These are phyloP conservation scores for Atractiella rhizophila DNA, from an alignment of 768 basidiomycete species.

Conservation along the genomic window DNA sequence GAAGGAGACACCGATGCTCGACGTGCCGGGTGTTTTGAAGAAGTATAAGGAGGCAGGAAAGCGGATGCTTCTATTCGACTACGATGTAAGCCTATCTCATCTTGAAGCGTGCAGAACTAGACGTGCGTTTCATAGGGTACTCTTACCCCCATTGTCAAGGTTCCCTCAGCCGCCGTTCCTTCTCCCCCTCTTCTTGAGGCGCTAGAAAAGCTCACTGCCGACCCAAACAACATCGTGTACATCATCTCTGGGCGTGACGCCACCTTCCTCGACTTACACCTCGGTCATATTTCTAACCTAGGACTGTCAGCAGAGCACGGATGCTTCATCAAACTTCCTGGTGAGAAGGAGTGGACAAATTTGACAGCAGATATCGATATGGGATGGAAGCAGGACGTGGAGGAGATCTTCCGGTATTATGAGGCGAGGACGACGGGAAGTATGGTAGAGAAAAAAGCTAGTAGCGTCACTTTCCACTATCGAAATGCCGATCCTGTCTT, in stretches of 20 bases:
- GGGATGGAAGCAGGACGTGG: conserved; percentile 89
- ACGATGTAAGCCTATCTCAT: conserved; percentile 19
- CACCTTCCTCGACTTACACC: conserved; percentile 68
- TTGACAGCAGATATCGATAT: conserved; percentile 84
- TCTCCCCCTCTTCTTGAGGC: conserved; percentile 46
- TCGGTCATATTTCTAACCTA: conserved; percentile 54
- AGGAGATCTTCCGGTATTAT: conserved; percentile 62
- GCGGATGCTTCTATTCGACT: conserved; percentile 79
- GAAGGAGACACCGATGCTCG: conserved; percentile 59
- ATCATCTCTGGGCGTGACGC: conserved; percentile 93
- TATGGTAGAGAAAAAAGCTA: conserved; percentile 89
- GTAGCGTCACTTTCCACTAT: conserved; percentile 95
- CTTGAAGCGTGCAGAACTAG: background rate
- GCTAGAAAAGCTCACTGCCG: conserved; percentile 41
- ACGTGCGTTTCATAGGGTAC: conserved; percentile 42
- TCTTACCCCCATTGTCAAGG: conserved; percentile 86
- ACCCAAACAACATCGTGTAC: conserved; percentile 77
- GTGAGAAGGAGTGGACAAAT: conserved; percentile 44
- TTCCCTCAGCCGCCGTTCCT: conserved; percentile 63
- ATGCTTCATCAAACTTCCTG: conserved; percentile 59
- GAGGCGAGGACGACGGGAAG: conserved; percentile 68
- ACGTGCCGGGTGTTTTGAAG: conserved; percentile 32
- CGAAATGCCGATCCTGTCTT: conserved; percentile 78
- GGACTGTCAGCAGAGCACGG: conserved; percentile 95
- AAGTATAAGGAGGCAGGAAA: conserved; percentile 48